These are phyloP conservation scores for Leccinum ponderosum DNA, from an alignment of 1,284 basidiomycete species.

Conservation along the genomic window DNA sequence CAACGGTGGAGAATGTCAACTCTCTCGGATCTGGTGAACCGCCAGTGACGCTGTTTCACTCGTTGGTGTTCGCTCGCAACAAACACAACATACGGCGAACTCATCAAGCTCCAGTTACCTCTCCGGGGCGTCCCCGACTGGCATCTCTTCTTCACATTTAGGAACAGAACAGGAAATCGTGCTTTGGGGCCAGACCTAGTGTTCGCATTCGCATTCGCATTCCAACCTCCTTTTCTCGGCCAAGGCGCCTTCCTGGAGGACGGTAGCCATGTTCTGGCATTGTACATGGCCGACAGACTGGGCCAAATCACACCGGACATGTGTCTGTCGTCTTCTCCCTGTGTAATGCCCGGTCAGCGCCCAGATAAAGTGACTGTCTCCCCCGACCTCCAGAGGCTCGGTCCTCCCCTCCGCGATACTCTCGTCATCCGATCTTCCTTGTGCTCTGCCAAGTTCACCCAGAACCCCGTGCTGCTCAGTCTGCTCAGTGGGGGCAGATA, in stretches of 20 bases:
- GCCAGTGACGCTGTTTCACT: constrained; percentile 78
- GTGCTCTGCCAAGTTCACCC: constrained; percentile 92
- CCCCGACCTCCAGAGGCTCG: constrained; percentile 62
- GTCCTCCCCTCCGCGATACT: constrained; percentile 75
- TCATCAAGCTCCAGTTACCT: constrained; percentile 87
- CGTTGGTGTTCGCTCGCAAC: constrained; percentile 86
- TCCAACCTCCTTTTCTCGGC: constrained; percentile 84
- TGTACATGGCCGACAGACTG: constrained; percentile 80
- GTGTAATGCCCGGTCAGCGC: constrained; percentile 54
- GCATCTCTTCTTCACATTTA: constrained; percentile 95
- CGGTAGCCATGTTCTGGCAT: constrained; percentile 82
- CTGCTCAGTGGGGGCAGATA: constrained; percentile 83
- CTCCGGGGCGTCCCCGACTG: constrained; percentile 70
- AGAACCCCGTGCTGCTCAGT: constrained; percentile 84
- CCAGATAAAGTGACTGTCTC: constrained; percentile 61
- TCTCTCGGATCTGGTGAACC: constrained; percentile 88
- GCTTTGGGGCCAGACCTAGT: constrained; percentile 63
- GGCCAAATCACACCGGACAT: constrained; percentile 56
- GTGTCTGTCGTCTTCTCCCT: constrained; percentile 71
- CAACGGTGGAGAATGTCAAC: constrained; percentile 72
- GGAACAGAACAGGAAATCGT: constrained; percentile 69
- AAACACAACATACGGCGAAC: constrained; percentile 90
- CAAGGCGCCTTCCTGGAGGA: constrained; percentile 85
- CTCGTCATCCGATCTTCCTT: constrained; percentile 86
- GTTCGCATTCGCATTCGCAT: constrained; percentile 80